Base-by-base conservation (phyloP, 1,139 yeast genomes). In the Wickerhamiella infanticola region DNA sequence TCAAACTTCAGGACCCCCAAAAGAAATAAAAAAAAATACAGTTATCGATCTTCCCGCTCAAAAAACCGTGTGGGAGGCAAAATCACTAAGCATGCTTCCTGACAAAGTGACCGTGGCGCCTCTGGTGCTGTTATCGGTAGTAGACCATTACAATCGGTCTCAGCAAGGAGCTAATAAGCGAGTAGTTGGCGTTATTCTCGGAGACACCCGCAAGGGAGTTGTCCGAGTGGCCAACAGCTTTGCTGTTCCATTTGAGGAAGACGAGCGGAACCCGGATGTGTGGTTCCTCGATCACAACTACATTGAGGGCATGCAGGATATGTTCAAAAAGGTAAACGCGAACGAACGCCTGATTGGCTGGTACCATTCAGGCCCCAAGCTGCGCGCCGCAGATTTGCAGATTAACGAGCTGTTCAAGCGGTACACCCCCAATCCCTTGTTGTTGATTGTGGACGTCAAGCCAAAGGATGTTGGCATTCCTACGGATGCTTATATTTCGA, bases 281-380 rank as follows among this genome's bases (percentile, higher is more conserved):
- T 93, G 98, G 97, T 93, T 90, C 59, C 70, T 93, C 58, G 98
- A 93, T 62, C 98, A 93, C 66, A 90, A 93, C 62, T 93, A 80
- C 62, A 85, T 93, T 51, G 98, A 90, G 59, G 75, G 84, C 47
- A 93, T 93, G 99, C 81, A 90, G 52, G 96, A 86, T 55, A 93
- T 93, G 99, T 90, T 85, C 66, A 85, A 83, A 62, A 90, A 93
- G 65, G 90, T 90, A 61, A 90, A 88, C 67, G 99, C 98, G 27
- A 85, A 84, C 66, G 99, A 93, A 63, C 83, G 79, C 63, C 72
- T 93, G 49, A 79, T 93, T 63, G 99, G 99, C 8, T 93, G 99
- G 99, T 93, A 93, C 61, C 99, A 93, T 63, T 80, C 95, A 18
- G 99, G 98, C 1, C 97, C 97, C 11, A 86, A 88, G 63, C 73